Evolutionary conservation across 2,329 filamentous ascomycete genomes (phyloP), one percentile per base, ranked within the genome.

Genomic region (Calonectria pauciramosa): DNA sequence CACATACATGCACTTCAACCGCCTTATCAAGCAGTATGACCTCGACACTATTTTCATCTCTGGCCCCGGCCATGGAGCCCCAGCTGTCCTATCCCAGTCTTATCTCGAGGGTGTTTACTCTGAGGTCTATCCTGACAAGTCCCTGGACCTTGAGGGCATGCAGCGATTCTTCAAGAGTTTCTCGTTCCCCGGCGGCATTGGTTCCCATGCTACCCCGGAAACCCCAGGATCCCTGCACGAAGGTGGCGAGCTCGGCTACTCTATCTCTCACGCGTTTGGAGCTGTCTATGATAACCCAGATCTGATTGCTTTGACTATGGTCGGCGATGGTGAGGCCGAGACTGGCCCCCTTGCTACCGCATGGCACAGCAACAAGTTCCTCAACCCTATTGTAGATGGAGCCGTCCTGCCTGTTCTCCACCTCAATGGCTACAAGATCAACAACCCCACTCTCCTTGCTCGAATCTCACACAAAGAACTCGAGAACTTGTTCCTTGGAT

Each of bases 351-450:
- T 96, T 59, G 94, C 94, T 32, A 95, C 94, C 1, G 93, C 93
- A 71, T 96, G 94, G 94, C 94, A 96, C 85, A 94, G 93, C 85
- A 96, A 90, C 82, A 96, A 96, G 83, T 96, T 95, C 85, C 89
- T 96, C 77, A 95, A 96, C 82, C 94, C 94, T 6, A 93, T 94
- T 78, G 93, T 90, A 0, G 94, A 96, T 80, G 94, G 94, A 36
- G 94, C 94, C 47, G 94, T 96, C 10, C 88, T 96, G 1, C 94
- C 94, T 0, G 92, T 96, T 8, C 89, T 96, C 14, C 94, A 96
- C 83, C 88, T 96, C 41, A 96, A 96, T 80, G 94, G 94, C 60
- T 96, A 96, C 89, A 96, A 96, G 88, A 96, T 96, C 87, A 94
- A 95, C 87, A 95, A 95, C 84, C 93, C 93, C 11, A 96, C 92